Evolutionary conservation across 164 flowering plant genomes (phyloP).

Genomic region (Annona squamosa): DNA sequence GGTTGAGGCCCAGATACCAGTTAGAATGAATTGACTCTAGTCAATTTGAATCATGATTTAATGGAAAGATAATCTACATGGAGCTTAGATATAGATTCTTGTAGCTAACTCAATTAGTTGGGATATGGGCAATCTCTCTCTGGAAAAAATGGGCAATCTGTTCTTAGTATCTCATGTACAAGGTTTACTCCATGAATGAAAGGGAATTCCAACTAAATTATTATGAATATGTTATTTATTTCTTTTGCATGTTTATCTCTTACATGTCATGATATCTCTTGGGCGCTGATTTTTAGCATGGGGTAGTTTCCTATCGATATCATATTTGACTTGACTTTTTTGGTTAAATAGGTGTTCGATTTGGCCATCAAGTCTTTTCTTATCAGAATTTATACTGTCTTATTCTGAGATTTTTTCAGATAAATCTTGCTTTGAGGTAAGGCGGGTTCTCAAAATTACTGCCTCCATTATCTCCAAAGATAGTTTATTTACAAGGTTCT

Average conservation of each 20-base stretch:
- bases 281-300: not conserved
- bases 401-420: slow-evolving; percentile 55
- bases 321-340: slow-evolving; percentile 1
- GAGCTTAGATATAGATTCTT: not conserved
- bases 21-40: too few relatives aligned
- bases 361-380: slow-evolving; percentile 93
- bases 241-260: not conserved
- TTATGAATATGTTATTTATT: not conserved
- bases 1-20: not conserved
- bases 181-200: not conserved
- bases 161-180: not conserved
- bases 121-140: too few relatives aligned
- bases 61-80: not conserved
- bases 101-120: not conserved
- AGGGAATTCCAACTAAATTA: not conserved
- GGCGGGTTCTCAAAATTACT: not conserved
- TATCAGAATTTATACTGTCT: slow-evolving; percentile 85
- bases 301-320: not conserved
- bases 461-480: too few relatives aligned
- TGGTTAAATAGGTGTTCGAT: slow-evolving; percentile 60
- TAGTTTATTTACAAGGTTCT: too few relatives aligned
- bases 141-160: not conserved
- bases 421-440: slow-evolving; percentile 87
- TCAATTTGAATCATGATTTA: too few relatives aligned
- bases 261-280: not conserved